These are phyloP conservation scores for Aspergillus spinulosporus DNA, from an alignment of 2,329 filamentous ascomycete genomes.

Conservation along the genomic window DNA sequence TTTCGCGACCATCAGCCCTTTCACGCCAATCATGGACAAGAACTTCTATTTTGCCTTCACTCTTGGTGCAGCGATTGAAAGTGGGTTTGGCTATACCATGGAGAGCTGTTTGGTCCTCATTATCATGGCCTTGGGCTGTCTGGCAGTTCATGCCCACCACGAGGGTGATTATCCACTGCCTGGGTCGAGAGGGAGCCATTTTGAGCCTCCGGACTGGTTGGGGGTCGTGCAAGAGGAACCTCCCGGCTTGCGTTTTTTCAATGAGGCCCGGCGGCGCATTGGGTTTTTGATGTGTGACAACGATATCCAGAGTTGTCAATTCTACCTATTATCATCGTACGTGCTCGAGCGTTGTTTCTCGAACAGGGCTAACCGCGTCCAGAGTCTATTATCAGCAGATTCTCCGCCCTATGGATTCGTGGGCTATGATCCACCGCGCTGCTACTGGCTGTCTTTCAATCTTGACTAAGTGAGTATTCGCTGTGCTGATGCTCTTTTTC, in stretches of 20 bases:
- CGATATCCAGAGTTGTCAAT: slow-evolving; percentile 54
- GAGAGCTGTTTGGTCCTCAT: slow-evolving; percentile 55
- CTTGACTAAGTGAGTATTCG: slow-evolving; percentile 44
- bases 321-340: slow-evolving; percentile 53
- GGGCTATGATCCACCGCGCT: slow-evolving; percentile 55
- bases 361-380: not conserved
- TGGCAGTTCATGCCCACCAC: slow-evolving; percentile 52
- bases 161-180: slow-evolving; percentile 51
- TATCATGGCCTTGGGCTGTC: slow-evolving; percentile 54
- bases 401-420: slow-evolving; percentile 55
- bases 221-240: slow-evolving; percentile 42
- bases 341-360: slow-evolving; percentile 9
- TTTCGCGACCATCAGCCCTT: slow-evolving; percentile 57
- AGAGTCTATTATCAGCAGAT: slow-evolving; percentile 54
- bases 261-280: slow-evolving; percentile 54
- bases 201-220: slow-evolving; percentile 42
- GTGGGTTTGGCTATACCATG: slow-evolving; percentile 53
- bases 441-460: slow-evolving; percentile 52
- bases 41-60: slow-evolving; percentile 54
- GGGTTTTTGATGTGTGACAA: slow-evolving; percentile 55
- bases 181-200: slow-evolving; percentile 35
- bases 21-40: slow-evolving; percentile 56
- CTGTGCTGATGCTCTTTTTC: not conserved
- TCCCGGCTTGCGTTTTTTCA: slow-evolving; percentile 55
- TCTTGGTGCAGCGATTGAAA: slow-evolving; percentile 51